Percentiles rank a stretch among this genome's conserved stretches.
Conservation (phyloP, 768 basidiomycete genomes). For the Agaricus blazei region DNA sequence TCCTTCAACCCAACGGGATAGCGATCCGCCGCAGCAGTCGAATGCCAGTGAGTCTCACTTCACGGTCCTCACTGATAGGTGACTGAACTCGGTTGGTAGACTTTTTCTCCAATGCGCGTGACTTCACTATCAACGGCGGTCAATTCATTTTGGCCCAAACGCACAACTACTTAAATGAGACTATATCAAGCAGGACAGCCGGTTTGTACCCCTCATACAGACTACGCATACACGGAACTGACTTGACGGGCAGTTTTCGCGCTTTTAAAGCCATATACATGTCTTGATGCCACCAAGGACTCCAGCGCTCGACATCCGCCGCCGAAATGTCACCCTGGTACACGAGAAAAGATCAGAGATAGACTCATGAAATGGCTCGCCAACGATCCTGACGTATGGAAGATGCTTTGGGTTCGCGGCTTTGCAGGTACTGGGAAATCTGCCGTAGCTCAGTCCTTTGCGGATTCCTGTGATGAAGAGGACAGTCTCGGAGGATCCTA, state of each 20-base stretch:
- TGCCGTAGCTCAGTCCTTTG: constrained; percentile 6
- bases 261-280: background rate
- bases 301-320: background rate
- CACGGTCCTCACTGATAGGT: too few relatives aligned
- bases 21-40: too few relatives aligned
- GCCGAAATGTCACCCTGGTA: background rate
- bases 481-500: background rate
- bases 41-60: too few relatives aligned
- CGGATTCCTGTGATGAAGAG: background rate
- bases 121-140: too few relatives aligned
- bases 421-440: constrained; percentile 10
- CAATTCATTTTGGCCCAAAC: too few relatives aligned
- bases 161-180: too few relatives aligned
- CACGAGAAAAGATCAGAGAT: background rate
- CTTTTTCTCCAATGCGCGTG: too few relatives aligned
- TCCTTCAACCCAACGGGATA: too few relatives aligned
- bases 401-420: constrained; percentile 6
- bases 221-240: too few relatives aligned
- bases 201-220: too few relatives aligned
- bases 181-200: too few relatives aligned
- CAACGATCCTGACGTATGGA: background rate
- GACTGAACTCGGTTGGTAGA: too few relatives aligned
- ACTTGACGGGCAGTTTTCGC: background rate
- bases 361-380: background rate
- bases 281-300: background rate